Conservation (phyloP, 2,329 filamentous ascomycete genomes). For the Graphium sp. region DNA sequence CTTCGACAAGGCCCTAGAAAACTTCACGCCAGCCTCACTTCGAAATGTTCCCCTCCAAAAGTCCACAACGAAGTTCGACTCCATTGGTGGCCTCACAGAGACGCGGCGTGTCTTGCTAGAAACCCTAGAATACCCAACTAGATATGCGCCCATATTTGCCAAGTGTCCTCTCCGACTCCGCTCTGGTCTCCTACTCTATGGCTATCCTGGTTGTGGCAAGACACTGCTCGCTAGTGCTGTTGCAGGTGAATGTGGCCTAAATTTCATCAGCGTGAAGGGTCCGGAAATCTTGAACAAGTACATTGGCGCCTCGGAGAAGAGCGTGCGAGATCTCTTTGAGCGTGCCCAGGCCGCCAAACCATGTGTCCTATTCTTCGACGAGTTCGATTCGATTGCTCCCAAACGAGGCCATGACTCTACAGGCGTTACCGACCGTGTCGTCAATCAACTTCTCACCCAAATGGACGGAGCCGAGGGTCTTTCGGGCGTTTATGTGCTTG, state of each 20-base stretch:
- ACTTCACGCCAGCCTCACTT: slow-evolving; percentile 87
- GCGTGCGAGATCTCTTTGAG: slow-evolving; percentile 86
- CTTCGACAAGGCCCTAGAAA: slow-evolving; percentile 71
- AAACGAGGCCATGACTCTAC: slow-evolving; percentile 95
- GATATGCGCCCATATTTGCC: slow-evolving; percentile 93
- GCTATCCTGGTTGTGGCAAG: slow-evolving; percentile 92
- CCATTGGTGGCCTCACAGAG: slow-evolving; percentile 74
- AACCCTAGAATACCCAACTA: slow-evolving; percentile 91
- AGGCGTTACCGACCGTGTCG: slow-evolving; percentile 94
- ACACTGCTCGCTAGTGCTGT: slow-evolving; percentile 90
- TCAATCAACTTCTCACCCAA: slow-evolving; percentile 94
- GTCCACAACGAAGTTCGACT: slow-evolving; percentile 80
- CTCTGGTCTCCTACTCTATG: slow-evolving; percentile 83
- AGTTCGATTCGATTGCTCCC: slow-evolving; percentile 94
- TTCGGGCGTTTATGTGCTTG: slow-evolving; percentile 88
- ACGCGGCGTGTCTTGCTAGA: slow-evolving; percentile 87
- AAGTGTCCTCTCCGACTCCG: slow-evolving; percentile 89
- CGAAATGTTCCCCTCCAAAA: slow-evolving; percentile 89
- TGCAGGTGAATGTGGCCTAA: slow-evolving; percentile 93
- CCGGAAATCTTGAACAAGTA: slow-evolving; percentile 99
- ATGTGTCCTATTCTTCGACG: slow-evolving; percentile 94
- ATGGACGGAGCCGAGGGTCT: slow-evolving; percentile 98
- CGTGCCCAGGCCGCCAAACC: slow-evolving; percentile 79
- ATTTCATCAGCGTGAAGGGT: slow-evolving; percentile 97
- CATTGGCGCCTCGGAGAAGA: slow-evolving; percentile 94